Evolutionary conservation across 23 red algal genomes (phyloP), one percentile per base, ranked within the genome.

Genomic region (Gracilaria gracilis): DNA sequence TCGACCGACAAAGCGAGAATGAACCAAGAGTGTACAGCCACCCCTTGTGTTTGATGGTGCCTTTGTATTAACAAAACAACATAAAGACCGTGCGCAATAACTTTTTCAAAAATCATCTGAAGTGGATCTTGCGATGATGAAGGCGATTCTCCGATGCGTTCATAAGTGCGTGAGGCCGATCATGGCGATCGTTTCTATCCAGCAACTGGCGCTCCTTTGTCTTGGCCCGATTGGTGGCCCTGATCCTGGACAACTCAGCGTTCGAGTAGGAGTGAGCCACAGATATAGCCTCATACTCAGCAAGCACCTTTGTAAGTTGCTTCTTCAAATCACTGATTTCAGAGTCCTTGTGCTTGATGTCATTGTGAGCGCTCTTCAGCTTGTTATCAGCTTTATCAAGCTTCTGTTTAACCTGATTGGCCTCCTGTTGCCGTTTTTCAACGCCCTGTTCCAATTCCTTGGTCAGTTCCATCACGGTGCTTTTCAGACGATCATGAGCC

Each of bases 231-330:
- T 75, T 88, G 34, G 74, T 88, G 47, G 84, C 84, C 32, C 87
- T 39, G 58, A 90, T 90, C 53, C 64, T 33, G 4, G 87, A 90
- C 42, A 90, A n/a, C 32, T 90, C 87, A 21, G 87, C 87, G 74
- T 90, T 90, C 20, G 87, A 90, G 64, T 90, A 90, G 44, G 87
- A 90, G 51, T 90, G 87, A 24, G 87, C 87, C n/a, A 81, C 55
- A 15, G 87, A 90, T 31, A 90, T 71, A 62, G 87, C 87, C 48
- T 90, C 73, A 73, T 90, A 90, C 24, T 90, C 87, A 3, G 87
- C 87, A 17, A 90, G 38, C 9, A 90, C 87, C 58, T 90, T 90
- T 20, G 54, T 90, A 11, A 81, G 53, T 37, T 90, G 87, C 57
- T 54, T 80, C 57, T 81, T 80, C 59, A 90, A 67, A 29, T 79